Conservation (phyloP, 225 moss, liverwort and hornwort species). For the Pseudoscleropodium purum region DNA sequence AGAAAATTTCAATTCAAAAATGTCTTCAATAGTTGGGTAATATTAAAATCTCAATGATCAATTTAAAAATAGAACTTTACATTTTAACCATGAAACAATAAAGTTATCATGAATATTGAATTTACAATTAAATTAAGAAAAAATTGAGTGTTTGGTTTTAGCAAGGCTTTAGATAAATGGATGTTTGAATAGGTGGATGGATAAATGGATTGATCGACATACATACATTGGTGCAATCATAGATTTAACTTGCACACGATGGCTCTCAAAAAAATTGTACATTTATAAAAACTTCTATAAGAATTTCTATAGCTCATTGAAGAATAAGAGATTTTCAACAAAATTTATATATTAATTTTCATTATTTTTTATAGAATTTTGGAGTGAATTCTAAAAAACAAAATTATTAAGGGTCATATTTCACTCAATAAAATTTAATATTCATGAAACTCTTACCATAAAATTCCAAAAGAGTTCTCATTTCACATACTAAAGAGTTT, state of each 20-base stretch:
- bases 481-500: neutral
- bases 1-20: neutral
- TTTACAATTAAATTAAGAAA: neutral
- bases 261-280: neutral
- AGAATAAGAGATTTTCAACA: neutral
- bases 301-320: neutral
- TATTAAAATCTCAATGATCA: neutral
- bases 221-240: neutral
- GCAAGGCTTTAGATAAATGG: neutral
- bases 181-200: neutral
- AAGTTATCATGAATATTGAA: too few relatives aligned
- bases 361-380: neutral
- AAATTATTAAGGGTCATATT: neutral
- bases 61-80: too few relatives aligned
- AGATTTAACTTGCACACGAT: neutral
- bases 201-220: neutral
- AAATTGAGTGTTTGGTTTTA: neutral
- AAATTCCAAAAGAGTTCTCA: neutral
- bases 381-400: neutral
- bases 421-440: neutral
- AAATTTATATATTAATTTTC: neutral
- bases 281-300: neutral
- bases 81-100: neutral
- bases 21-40: neutral
- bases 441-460: neutral